Conservation (phyloP, 345 rosid species). For the Eutrema heterophyllum region DNA sequence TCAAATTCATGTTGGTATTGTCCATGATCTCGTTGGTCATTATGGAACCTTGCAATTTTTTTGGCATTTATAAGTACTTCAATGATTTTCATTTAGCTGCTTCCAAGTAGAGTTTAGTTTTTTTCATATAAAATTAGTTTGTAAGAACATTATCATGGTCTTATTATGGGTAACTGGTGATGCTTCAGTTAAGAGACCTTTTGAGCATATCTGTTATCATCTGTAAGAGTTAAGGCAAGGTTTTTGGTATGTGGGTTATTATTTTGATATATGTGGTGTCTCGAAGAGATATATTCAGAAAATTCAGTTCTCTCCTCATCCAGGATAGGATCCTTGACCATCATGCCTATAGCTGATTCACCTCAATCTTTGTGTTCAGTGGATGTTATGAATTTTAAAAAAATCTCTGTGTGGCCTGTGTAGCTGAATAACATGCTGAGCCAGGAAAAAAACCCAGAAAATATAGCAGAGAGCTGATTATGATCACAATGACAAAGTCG, state of each 20-base stretch:
- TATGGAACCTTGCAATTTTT: background rate
- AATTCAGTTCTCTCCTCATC: background rate
- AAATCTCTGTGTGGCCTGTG: background rate
- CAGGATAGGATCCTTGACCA: background rate
- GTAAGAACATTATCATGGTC: background rate
- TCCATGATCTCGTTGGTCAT: background rate
- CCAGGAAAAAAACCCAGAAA: background rate
- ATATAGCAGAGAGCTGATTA: background rate
- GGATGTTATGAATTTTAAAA: background rate
- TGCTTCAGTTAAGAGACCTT: background rate
- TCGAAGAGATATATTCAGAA: background rate
- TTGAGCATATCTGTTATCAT: background rate
- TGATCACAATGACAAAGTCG: background rate
- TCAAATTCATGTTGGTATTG: background rate
- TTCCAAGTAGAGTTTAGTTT: background rate
- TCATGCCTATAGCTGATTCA: background rate
- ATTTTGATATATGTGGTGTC: background rate
- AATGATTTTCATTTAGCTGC: background rate
- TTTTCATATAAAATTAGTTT: background rate
- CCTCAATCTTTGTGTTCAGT: background rate
- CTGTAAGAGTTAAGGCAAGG: background rate
- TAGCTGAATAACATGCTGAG: background rate
- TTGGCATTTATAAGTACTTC: background rate
- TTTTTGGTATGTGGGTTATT: background rate
- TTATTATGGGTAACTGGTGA: background rate